Evolutionary conservation across 768 basidiomycete genomes (phyloP).

Genomic region (Phylloporus arenicola): DNA sequence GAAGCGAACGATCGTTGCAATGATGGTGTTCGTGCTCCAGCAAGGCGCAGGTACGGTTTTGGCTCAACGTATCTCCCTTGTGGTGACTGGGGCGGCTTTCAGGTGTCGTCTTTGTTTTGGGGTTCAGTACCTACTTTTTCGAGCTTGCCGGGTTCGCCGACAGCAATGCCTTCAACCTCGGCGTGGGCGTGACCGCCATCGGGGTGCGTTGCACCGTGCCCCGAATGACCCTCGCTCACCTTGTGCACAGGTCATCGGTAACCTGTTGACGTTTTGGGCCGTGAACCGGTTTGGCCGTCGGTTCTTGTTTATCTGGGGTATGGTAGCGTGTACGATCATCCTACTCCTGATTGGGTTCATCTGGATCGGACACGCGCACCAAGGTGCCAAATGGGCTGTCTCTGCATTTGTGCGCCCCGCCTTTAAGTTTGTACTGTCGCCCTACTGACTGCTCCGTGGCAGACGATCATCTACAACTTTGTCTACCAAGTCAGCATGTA

Average conservation of each 20-base stretch:
- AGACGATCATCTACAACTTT: conserved; percentile 31
- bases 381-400: too few species aligned
- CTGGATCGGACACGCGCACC: too few species aligned
- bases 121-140: conserved; percentile 26
- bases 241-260: too few species aligned
- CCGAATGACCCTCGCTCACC: too few species aligned
- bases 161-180: conserved; percentile 29
- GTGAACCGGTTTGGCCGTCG: conserved; percentile 8
- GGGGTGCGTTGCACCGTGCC: conserved; percentile 9
- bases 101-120: conserved; percentile 23
- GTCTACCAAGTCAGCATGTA: conserved; percentile 25
- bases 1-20: conserved; percentile 25
- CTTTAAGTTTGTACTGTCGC: not conserved
- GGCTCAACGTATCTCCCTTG: too few species aligned
- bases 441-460: not conserved
- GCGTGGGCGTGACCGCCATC: conserved; percentile 25
- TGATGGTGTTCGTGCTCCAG: conserved; percentile 31
- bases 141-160: conserved; percentile 31
- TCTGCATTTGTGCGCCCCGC: not conserved
- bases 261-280: too few species aligned
- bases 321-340: conserved; percentile 18
- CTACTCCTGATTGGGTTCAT: conserved; percentile 24
- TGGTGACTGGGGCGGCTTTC: not conserved
- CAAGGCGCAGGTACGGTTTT: conserved; percentile 17
- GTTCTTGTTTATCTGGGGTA: conserved; percentile 27